Conservation (phyloP, 441 rosid genomes). For the Dalechampia spathulata region DNA sequence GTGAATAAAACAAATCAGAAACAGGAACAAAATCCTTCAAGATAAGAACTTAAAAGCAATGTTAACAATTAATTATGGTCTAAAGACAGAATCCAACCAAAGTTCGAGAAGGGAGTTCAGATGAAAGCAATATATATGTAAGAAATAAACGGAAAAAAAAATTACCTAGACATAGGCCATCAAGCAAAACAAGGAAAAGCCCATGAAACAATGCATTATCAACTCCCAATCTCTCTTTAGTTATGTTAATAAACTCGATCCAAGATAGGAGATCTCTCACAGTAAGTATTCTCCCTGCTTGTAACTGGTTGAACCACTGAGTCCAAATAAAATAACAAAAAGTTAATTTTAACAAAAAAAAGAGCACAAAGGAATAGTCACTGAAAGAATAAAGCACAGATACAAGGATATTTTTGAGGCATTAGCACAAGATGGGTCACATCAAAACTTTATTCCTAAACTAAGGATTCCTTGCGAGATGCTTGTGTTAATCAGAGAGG, state of each 20-base stretch:
- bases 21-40: not conserved
- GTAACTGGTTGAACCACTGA: conserved; percentile 87
- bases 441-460: not conserved
- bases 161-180: conserved; percentile 89
- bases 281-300: conserved; percentile 78
- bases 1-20: not conserved
- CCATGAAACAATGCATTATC: conserved; percentile 78
- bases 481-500: not conserved
- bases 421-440: not conserved
- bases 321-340: conserved; percentile 20
- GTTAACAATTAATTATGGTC: not conserved
- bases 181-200: conserved; percentile 91
- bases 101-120: not conserved
- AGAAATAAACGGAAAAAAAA: not conserved
- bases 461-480: not conserved
- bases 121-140: not conserved
- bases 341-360: conserved; percentile 13
- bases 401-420: not conserved
- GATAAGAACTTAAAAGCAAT: not conserved
- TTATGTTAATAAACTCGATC: conserved; percentile 63
- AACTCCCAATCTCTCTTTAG: conserved; percentile 51
- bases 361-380: not conserved
- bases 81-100: not conserved
- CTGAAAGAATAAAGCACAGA: not conserved
- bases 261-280: conserved; percentile 97